Base-by-base conservation (phyloP, 768 basidiomycete genomes). In the Lactarius hengduanensis region DNA sequence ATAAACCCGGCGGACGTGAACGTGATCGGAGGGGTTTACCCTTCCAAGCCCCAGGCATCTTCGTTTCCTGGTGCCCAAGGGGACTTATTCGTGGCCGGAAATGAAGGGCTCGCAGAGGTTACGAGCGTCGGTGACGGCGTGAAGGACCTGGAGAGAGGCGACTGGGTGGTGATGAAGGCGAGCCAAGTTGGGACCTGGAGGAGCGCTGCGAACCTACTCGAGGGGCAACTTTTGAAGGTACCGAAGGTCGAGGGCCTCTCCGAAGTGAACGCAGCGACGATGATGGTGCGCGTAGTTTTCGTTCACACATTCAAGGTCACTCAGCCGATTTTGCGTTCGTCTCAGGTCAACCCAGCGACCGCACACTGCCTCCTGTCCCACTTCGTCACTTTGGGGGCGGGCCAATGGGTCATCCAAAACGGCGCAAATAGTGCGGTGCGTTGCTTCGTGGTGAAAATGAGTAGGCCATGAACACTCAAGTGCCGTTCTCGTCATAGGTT, bases 1-100 rank as follows among this genome's bases (percentile, higher is more conserved):
- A 84, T 94, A 64, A 93, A 94, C 73, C 92, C 91, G 4, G 86
- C 92, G 18, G 92, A 94, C 67, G 75, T 91, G 73, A 93, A 92
- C 67, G 87, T 89, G 63, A 81, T 93, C 41, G 87, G 93, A 74
- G 92, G 92, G 18, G 84, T 90, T n/a, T 94, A 93, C 72, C 92
- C 92, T 0, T 73, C 83, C 10, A 86, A 84, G 66, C 89, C 90
- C 0, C 73, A 70, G 8, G 77, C 75, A 32, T 73, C 74, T 15
- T 73, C 79, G 15, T 74, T 70, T 22, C 77, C 60, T 69, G 84
- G 60, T 72, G 41, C 70, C 5, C 73, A 76, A 4, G 79, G 76
- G 0, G 67, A 71, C 53, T 79, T 86, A 7, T 89, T 81, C 69
- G 79, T 93, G 4, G 87, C 81, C 34, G 92, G 92, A 9, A 92